Percentiles rank a stretch among this genome's conserved stretches.
phyloP scores from a whole-genome alignment of 495 filamentous ascomycete species.

The Bacidia gigantensis region DNA sequence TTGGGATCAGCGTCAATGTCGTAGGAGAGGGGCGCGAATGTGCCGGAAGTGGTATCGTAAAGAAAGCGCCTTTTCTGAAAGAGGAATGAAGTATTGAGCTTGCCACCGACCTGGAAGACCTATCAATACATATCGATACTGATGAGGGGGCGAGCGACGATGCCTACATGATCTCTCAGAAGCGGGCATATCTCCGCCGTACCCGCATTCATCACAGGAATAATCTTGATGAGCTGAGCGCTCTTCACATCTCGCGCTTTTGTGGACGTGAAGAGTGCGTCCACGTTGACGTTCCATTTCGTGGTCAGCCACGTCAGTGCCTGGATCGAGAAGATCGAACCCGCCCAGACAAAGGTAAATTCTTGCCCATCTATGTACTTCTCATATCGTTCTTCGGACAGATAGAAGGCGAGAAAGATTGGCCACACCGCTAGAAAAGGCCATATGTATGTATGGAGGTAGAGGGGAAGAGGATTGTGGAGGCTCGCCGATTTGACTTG shows the following conservation, averaged over 20 bases:
- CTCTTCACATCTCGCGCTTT: slow-evolving; percentile 54
- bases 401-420: slow-evolving; percentile 72
- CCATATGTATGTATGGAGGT: slow-evolving; percentile 79
- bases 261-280: slow-evolving; percentile 66
- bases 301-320: slow-evolving; percentile 88
- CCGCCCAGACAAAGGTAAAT: slow-evolving; percentile 94
- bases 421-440: slow-evolving; percentile 88
- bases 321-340: slow-evolving; percentile 74
- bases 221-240: slow-evolving; percentile 85
- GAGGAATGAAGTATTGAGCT: slow-evolving; percentile 70
- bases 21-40: slow-evolving; percentile 73
- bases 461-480: slow-evolving; percentile 71
- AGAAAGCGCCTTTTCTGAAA: slow-evolving; percentile 98
- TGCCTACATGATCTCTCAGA: slow-evolving; percentile 50
- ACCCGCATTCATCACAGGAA: slow-evolving; percentile 81
- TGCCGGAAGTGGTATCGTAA: slow-evolving; percentile 51
- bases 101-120: slow-evolving; percentile 44
- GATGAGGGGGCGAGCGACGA: slow-evolving; percentile 3
- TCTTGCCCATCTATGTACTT: slow-evolving; percentile 76
- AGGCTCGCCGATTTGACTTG: slow-evolving; percentile 82
- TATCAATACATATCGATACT: neutral
- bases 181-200: slow-evolving; percentile 77
- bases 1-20: slow-evolving; percentile 73
- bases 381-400: slow-evolving; percentile 69
- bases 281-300: slow-evolving; percentile 87